Conservation (phyloP, 108 stramenopile species). For the Cyclostephanos tholiformis region DNA sequence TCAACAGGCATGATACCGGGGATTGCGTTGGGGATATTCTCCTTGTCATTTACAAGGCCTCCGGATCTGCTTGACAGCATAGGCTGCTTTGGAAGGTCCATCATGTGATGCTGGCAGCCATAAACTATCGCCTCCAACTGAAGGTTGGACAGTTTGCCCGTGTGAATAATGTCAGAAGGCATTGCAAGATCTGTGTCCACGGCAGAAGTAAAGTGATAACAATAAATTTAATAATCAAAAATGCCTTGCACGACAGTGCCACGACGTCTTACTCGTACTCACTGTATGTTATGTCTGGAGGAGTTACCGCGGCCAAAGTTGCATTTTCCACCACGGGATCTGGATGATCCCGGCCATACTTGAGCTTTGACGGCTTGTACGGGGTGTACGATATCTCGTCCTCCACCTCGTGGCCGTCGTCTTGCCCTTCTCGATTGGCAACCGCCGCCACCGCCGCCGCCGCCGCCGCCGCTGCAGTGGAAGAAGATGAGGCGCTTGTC, state of each 20-base stretch:
- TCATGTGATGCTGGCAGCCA: slow-evolving; percentile 40
- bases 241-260: not conserved
- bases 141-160: slow-evolving; percentile 34
- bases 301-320: slow-evolving; percentile 31
- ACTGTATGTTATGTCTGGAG: slow-evolving; percentile 41
- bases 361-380: slow-evolving; percentile 26
- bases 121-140: slow-evolving; percentile 49
- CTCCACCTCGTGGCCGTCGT: slow-evolving; percentile 21
- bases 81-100: slow-evolving; percentile 15
- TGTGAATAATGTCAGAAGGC: slow-evolving; percentile 28
- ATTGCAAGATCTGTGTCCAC: slow-evolving; percentile 20
- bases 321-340: slow-evolving; percentile 42
- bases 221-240: not conserved
- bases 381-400: slow-evolving; percentile 41
- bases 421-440: slow-evolving; percentile 10
- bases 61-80: not conserved
- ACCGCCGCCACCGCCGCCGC: not conserved
- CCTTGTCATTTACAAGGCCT: not conserved
- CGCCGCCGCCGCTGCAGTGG: not conserved
- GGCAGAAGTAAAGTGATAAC: no score
- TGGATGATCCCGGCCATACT: slow-evolving; percentile 33
- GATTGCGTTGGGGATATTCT: not conserved
- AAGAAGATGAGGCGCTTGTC: not conserved
- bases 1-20: not conserved
- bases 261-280: not conserved